Evolutionary conservation across 2,329 filamentous ascomycete genomes (phyloP).

Genomic region (Fusarium guadeloupense): DNA sequence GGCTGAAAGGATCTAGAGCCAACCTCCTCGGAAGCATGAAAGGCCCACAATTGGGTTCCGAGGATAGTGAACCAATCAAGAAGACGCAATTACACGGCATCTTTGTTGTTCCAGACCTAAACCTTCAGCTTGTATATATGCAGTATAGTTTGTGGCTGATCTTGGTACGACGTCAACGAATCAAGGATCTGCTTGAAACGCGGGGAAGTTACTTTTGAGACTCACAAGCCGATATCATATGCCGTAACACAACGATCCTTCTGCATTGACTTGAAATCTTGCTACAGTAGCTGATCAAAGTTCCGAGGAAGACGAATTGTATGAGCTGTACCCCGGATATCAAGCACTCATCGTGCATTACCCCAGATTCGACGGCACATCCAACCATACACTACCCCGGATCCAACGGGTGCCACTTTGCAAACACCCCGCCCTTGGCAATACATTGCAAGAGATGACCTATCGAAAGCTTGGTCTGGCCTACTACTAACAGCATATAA

Average conservation of each 20-base stretch:
- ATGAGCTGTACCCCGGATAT: not conserved
- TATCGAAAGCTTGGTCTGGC: not conserved
- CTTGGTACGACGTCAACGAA: not conserved
- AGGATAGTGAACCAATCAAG: conserved; percentile 12
- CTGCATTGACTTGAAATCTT: not conserved
- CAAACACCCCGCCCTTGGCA: not conserved
- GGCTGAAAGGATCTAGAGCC: not conserved
- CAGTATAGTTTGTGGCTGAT: not conserved
- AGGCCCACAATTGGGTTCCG: not conserved
- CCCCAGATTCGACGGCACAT: not conserved
- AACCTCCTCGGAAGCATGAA: not conserved
- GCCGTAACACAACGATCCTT: too few relatives aligned
- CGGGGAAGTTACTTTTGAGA: not conserved
- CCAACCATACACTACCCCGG: not conserved
- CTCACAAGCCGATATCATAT: conserved; percentile 2
- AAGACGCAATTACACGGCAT: not conserved
- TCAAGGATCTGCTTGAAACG: not conserved
- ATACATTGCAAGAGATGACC: not conserved
- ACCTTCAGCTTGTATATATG: not conserved
- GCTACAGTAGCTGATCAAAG: not conserved
- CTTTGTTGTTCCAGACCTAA: not conserved
- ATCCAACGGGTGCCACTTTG: not conserved
- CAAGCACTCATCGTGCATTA: not conserved
- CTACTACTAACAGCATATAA: not conserved
- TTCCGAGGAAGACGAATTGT: not conserved